Evolutionary conservation across 306 rosid species (phyloP).

Genomic region (Neltuma alba): DNA sequence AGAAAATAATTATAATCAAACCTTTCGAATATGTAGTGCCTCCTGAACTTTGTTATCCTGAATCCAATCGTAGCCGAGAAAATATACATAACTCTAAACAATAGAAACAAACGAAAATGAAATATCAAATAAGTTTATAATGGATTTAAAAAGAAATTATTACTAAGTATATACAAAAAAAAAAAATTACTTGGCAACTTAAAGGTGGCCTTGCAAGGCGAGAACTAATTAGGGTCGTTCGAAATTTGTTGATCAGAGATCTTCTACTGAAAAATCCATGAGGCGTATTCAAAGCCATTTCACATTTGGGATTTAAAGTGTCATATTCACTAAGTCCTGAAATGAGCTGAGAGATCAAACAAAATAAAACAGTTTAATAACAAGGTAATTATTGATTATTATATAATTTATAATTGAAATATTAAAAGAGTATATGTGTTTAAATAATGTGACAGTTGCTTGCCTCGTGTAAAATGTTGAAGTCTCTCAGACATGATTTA

Average conservation of each 20-base stretch:
- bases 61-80: background rate
- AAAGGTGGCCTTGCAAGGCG: background rate
- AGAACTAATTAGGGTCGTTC: background rate
- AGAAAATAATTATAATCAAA: background rate
- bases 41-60: background rate
- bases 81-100: background rate
- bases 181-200: background rate
- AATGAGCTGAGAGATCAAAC: background rate
- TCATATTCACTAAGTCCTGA: background rate
- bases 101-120: background rate
- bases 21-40: slow-evolving; percentile 1
- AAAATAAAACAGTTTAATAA: background rate
- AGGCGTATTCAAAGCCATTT: background rate
- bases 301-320: background rate
- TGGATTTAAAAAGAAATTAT: background rate
- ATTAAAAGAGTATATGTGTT: background rate
- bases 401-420: background rate
- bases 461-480: background rate
- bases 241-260: background rate
- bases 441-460: background rate
- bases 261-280: background rate
- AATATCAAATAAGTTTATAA: background rate
- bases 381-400: background rate
- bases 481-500: background rate
- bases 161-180: background rate